phyloP scores from a whole-genome alignment of 805 yeast genomes.

The Yamadazyma sp. region DNA sequence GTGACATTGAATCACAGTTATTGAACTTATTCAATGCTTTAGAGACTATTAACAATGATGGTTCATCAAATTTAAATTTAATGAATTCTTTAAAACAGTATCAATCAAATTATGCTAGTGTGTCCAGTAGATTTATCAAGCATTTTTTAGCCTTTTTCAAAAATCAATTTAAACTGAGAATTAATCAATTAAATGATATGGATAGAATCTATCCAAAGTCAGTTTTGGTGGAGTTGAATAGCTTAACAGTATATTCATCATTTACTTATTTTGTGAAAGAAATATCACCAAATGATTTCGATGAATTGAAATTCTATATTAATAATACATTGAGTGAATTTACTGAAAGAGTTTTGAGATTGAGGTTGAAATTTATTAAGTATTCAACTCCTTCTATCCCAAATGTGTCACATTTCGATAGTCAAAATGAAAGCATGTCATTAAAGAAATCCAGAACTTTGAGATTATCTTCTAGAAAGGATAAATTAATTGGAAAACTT shows the following conservation, averaged over 20 bases:
- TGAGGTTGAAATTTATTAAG: slow-evolving; percentile 18
- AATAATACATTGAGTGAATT: slow-evolving; percentile 26
- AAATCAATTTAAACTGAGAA: slow-evolving; percentile 24
- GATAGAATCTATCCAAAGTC: slow-evolving; percentile 20
- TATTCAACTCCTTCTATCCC: slow-evolving; percentile 14
- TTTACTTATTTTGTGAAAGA: slow-evolving; percentile 51
- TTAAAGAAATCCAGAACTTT: slow-evolving; percentile 29
- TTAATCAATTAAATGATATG: slow-evolving; percentile 31
- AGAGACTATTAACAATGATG: slow-evolving; percentile 46
- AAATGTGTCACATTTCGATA: slow-evolving; percentile 3
- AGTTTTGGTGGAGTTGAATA: slow-evolving; percentile 24
- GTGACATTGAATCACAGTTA: slow-evolving; percentile 52
- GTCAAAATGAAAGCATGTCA: slow-evolving; percentile 7
- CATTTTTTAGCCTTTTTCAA: slow-evolving; percentile 40
- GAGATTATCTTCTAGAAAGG: slow-evolving; percentile 27
- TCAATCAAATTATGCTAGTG: slow-evolving; percentile 55
- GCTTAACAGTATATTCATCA: slow-evolving; percentile 28
- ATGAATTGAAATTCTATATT: slow-evolving; percentile 43
- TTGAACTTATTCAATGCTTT: slow-evolving; percentile 61
- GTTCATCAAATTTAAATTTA: slow-evolving; percentile 45
- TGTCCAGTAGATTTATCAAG: slow-evolving; percentile 48
- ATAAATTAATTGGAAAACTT: slow-evolving; percentile 18
- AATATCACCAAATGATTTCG: slow-evolving; percentile 47
- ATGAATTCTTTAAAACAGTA: slow-evolving; percentile 75
- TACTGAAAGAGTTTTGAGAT: slow-evolving; percentile 22